A percentile compares a stretch with the other conserved stretches of the same genome.
These are phyloP conservation scores for Podaxis sp. DNA, from an alignment of 768 basidiomycete genomes.

Conservation along the genomic window DNA sequence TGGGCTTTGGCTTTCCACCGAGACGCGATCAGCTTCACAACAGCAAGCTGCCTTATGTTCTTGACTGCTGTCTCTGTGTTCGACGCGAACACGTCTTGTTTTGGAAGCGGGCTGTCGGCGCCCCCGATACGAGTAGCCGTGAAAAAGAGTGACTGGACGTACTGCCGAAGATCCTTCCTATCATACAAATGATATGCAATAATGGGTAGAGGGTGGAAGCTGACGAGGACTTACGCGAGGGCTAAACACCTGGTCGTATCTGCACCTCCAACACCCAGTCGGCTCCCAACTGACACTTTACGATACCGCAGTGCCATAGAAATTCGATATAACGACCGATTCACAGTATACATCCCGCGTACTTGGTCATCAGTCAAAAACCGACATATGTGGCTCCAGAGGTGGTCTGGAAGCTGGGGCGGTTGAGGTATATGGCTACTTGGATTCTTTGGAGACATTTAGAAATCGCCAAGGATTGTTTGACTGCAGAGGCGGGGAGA, in stretches of 20 bases:
- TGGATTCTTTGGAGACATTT: not conserved
- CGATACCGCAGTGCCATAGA: constrained; percentile 6
- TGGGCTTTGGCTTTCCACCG: constrained; percentile 2
- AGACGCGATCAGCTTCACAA: not conserved
- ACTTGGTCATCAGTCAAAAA: constrained; percentile 6
- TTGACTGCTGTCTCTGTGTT: not conserved
- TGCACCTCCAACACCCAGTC: not conserved
- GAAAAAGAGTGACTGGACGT: not conserved
- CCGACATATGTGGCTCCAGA: constrained; percentile 3
- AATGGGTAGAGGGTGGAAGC: not conserved
- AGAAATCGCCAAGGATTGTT: not conserved
- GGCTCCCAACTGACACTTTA: not conserved
- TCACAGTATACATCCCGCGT: constrained; percentile 5
- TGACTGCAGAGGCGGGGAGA: not conserved
- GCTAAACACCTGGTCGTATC: not conserved
- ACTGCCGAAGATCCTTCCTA: not conserved
- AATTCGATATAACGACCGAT: constrained; percentile 1
- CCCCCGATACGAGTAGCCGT: not conserved
- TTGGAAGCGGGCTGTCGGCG: not conserved
- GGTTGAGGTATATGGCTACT: not conserved
- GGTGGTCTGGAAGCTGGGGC: constrained; percentile 2
- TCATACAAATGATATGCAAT: not conserved
- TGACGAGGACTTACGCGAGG: not conserved
- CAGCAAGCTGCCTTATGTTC: not conserved
- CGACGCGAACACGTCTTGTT: not conserved